Percentiles rank a stretch among this genome's conserved stretches.
These are phyloP conservation scores for Cyclotella baltica DNA, from an alignment of 108 stramenopile species.

Conservation along the genomic window DNA sequence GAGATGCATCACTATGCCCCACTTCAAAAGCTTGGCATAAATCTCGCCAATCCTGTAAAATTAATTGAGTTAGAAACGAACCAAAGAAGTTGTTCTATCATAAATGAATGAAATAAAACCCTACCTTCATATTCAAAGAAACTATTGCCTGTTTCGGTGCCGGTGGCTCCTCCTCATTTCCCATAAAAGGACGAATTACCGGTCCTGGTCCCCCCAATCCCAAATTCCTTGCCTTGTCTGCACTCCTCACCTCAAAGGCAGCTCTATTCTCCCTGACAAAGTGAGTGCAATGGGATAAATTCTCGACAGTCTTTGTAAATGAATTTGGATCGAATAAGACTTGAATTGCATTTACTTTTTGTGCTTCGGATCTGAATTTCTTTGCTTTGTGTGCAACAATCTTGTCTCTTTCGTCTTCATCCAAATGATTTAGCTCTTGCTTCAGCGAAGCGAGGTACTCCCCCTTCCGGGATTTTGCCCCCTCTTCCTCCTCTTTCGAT, in stretches of 20 bases:
- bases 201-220: constrained; percentile 45
- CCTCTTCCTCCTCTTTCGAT: constrained; percentile 19
- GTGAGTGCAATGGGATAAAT: constrained; percentile 86
- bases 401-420: background rate
- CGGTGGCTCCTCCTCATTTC: too few relatives aligned
- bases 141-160: too few relatives aligned
- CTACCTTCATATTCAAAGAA: too few relatives aligned
- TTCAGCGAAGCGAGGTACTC: constrained; percentile 23
- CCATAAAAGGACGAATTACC: constrained; percentile 10
- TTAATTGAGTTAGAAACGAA: too few relatives aligned
- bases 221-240: constrained; percentile 34
- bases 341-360: constrained; percentile 58
- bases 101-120: too few relatives aligned
- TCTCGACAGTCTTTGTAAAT: constrained; percentile 93
- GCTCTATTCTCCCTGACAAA: constrained; percentile 74
- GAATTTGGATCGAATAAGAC: constrained; percentile 83
- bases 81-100: too few relatives aligned
- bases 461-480: constrained; percentile 22
- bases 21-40: too few relatives aligned
- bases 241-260: constrained; percentile 28
- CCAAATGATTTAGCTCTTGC: constrained; percentile 33
- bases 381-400: constrained; percentile 30
- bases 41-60: too few relatives aligned
- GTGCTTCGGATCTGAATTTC: constrained; percentile 49
- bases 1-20: too few relatives aligned